Evolutionary conservation across 2,329 filamentous ascomycete genomes (phyloP), one percentile per base, ranked within the genome.

Genomic region (Venturia aucupariae): DNA sequence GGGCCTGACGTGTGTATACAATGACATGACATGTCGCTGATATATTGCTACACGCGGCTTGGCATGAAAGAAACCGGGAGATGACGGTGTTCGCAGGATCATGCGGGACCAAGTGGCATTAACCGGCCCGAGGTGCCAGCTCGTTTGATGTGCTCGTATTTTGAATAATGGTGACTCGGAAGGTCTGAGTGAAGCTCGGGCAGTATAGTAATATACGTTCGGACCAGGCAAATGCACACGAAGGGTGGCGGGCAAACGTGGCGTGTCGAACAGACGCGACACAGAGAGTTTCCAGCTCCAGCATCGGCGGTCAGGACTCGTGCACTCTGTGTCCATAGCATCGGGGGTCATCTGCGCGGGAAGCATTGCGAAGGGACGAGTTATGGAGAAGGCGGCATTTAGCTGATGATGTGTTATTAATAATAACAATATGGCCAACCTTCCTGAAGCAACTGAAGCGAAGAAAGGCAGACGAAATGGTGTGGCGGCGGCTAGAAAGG

Each of bases 211-310:
- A 19, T 55, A 15, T 11, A 35, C 51, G 27, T 57, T 57, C 2
- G 51, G 51, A 35, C 51, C 48, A 30, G 19, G 42, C 42, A 8
- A 19, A 19, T 54, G 51, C 51, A 35, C 6, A 57, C 17, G 27
- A 32, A n/a, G 22, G 10, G 15, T 41, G 39, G 8, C 51, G 15
- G 51, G 15, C 15, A 32, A 57, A 57, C 30, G 51, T 57, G 51
- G 51, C 51, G 27, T 57, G 46, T 51, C 46, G 51, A 57, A 57
- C 51, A 57, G 51, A 57, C 51, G 30, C 30, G 51, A 57, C 51
- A 57, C 51, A 57, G 8, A 35, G 27, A 24, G 51, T 57, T 57
- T 57, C 51, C 51, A 57, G 51, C 27, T n/a, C 22, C 27, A 55
- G 27, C 51, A 22, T 19, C 24, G 35, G 27, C 48, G 27, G 51